Conservation (phyloP, 164 flowering plant species). For the Liriodendron chinense region DNA sequence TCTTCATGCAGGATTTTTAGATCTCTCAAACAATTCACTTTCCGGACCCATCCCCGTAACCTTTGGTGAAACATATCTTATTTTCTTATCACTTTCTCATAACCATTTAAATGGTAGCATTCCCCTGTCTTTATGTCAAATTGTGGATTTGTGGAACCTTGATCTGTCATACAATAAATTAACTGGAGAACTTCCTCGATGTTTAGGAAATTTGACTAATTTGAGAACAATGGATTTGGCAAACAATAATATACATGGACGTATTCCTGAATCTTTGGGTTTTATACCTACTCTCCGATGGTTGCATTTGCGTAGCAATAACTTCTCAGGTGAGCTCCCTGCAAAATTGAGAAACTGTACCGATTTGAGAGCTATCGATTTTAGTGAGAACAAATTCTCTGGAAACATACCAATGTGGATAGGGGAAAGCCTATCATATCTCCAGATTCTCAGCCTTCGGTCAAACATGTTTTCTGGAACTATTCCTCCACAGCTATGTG, state of each 20-base stretch:
- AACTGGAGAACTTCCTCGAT: conserved; percentile 14
- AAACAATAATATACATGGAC: conserved; percentile 9
- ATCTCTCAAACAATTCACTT: not conserved
- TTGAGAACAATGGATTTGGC: not conserved
- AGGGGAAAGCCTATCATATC: not conserved
- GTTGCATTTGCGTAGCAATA: conserved; percentile 10
- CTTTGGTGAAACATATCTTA: not conserved
- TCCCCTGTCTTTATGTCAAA: not conserved
- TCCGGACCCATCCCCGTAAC: not conserved
- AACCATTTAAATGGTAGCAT: not conserved
- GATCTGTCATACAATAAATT: conserved; percentile 11
- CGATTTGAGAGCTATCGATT: not conserved
- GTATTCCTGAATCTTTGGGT: conserved; percentile 4
- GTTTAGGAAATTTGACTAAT: not conserved
- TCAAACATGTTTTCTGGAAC: conserved; percentile 19
- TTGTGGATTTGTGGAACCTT: not conserved
- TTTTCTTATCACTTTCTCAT: not conserved
- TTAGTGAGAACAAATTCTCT: conserved; percentile 4
- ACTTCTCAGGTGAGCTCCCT: conserved; percentile 4
- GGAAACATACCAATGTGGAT: conserved; percentile 17
- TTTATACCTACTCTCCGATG: not conserved
- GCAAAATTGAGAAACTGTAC: conserved; percentile 2
- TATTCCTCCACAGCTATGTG: conserved; percentile 20
- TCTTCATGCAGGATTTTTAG: not conserved
- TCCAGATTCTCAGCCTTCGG: conserved; percentile 6